These are phyloP conservation scores for Hansenula sp. DNA, from an alignment of 1,139 yeast genomes.

Conservation along the genomic window DNA sequence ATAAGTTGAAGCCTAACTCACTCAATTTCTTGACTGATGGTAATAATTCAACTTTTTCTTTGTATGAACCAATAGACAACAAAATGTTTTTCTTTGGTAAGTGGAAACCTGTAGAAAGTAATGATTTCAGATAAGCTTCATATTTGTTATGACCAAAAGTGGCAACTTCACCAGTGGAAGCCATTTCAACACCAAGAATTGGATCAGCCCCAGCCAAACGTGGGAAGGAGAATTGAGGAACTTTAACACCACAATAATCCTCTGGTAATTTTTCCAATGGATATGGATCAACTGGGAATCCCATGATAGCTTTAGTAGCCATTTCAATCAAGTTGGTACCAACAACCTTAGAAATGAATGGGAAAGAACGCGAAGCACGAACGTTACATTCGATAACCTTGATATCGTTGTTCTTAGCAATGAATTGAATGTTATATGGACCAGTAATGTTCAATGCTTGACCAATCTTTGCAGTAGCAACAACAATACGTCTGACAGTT, in stretches of 20 bases:
- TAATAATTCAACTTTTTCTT: slow-evolving; percentile 89
- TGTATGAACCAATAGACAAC: slow-evolving; percentile 94
- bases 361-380: slow-evolving; percentile 98
- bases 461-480: slow-evolving; percentile 95
- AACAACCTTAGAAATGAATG: slow-evolving; percentile 95
- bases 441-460: slow-evolving; percentile 95
- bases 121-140: slow-evolving; percentile 94
- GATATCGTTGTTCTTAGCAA: slow-evolving; percentile 86
- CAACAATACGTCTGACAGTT: slow-evolving; percentile 86
- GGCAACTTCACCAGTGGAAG: slow-evolving; percentile 99
- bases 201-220: slow-evolving; percentile 99
- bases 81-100: slow-evolving; percentile 93
- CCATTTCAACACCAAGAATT: slow-evolving; percentile 98
- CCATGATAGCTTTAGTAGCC: slow-evolving; percentile 97
- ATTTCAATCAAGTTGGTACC: slow-evolving; percentile 96
- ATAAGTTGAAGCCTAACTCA: slow-evolving; percentile 83
- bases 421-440: slow-evolving; percentile 96
- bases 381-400: slow-evolving; percentile 99
- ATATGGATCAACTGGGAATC: slow-evolving; percentile 80
- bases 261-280: slow-evolving; percentile 87
- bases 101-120: slow-evolving; percentile 92
- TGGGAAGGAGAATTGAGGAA: slow-evolving; percentile 97
- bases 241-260: slow-evolving; percentile 95
- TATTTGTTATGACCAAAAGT: slow-evolving; percentile 94
- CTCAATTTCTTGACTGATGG: slow-evolving; percentile 82